A percentile compares a stretch with the other conserved stretches of the same genome.
Evolutionary conservation across 2,329 filamentous ascomycete species (phyloP).

Genomic region (Leptodontidium sp.): DNA sequence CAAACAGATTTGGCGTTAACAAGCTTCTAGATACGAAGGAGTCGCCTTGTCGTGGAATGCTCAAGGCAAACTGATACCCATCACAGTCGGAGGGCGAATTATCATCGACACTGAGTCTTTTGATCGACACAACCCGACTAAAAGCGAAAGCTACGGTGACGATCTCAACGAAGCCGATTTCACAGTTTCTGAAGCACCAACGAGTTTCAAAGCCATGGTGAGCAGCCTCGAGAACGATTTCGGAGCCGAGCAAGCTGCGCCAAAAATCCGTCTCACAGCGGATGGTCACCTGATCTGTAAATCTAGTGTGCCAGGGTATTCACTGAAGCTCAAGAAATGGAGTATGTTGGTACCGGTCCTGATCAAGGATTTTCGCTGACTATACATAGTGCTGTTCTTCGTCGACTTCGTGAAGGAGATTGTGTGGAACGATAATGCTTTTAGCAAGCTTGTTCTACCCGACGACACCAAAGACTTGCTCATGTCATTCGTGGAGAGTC

Average conservation of each 20-base stretch:
- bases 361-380: not conserved
- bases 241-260: not conserved
- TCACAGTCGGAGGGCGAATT: not conserved
- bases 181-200: not conserved
- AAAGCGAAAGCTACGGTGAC: not conserved
- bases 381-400: not conserved
- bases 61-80: not conserved
- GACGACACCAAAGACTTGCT: constrained; percentile 59
- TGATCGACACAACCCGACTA: not conserved
- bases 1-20: not conserved
- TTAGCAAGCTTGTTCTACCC: constrained; percentile 57
- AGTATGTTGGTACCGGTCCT: constrained; percentile 53
- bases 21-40: not conserved
- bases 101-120: not conserved
- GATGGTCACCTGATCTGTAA: constrained; percentile 16
- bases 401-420: constrained; percentile 52
- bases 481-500: constrained; percentile 57
- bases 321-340: constrained; percentile 54
- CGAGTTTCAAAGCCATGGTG: not conserved
- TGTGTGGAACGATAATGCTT: constrained; percentile 57
- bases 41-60: not conserved
- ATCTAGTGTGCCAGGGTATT: constrained; percentile 22
- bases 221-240: constrained; percentile 1
- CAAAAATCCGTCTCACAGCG: not conserved
- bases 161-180: not conserved